Conservation (phyloP, 225 moss, liverwort and hornwort species). For the Anthoceros angustus region DNA sequence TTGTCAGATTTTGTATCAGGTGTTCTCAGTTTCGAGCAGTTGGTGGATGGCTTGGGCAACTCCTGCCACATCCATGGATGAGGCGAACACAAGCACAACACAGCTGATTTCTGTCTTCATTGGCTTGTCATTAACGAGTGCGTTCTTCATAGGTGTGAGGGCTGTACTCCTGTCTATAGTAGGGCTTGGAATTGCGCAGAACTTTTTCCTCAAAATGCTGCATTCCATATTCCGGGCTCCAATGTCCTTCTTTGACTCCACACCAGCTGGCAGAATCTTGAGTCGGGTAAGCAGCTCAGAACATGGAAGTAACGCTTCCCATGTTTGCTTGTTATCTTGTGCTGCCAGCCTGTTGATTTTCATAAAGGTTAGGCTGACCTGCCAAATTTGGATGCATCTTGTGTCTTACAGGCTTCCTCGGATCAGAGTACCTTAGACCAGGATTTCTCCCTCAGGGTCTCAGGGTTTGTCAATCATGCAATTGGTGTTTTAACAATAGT, state of each 20-base stretch:
- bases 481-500: constrained; percentile 51
- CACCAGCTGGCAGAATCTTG: constrained; percentile 56
- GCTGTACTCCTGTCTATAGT: constrained; percentile 20
- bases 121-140: constrained; percentile 22
- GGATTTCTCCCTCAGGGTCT: constrained; percentile 31
- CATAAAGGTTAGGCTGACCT: too few species aligned
- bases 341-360: not conserved
- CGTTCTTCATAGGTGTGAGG: constrained; percentile 21
- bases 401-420: constrained; percentile 48
- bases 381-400: not conserved
- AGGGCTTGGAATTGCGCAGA: constrained; percentile 49
- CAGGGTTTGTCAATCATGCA: constrained; percentile 26
- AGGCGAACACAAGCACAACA: constrained; percentile 19
- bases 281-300: constrained; percentile 29
- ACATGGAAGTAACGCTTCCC: not conserved
- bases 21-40: constrained; percentile 27
- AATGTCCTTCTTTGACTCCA: constrained; percentile 70
- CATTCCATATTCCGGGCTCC: constrained; percentile 53
- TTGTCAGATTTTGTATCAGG: constrained; percentile 17
- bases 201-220: constrained; percentile 49
- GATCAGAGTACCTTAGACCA: constrained; percentile 65
- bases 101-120: constrained; percentile 40
- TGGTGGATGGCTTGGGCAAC: constrained; percentile 41
- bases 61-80: constrained; percentile 16
- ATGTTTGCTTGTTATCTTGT: not conserved